Evolutionary conservation across 176 grass and related monocot genomes (phyloP).

Genomic region (Phyllostachys edulis): DNA sequence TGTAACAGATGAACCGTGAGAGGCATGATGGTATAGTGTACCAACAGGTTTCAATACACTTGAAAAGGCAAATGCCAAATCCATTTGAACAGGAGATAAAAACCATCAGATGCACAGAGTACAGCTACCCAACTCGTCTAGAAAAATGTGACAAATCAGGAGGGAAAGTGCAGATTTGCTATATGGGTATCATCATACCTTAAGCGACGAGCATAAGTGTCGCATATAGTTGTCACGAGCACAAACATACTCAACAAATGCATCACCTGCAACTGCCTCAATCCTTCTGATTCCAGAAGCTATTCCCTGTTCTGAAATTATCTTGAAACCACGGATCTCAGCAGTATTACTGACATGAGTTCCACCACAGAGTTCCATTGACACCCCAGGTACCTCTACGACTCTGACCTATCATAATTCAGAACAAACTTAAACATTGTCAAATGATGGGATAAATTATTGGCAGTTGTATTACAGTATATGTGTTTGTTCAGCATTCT

Average conservation of each 20-base stretch:
- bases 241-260: conserved; percentile 90
- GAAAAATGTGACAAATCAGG: conserved; percentile 13
- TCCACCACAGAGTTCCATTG: conserved; percentile 95
- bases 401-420: conserved; percentile 72
- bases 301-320: conserved; percentile 95
- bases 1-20: conserved; percentile 11
- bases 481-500: background rate
- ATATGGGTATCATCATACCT: conserved; percentile 43
- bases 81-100: conserved; percentile 11
- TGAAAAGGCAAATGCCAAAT: conserved; percentile 8
- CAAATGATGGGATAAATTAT: background rate
- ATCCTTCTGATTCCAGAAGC: conserved; percentile 94
- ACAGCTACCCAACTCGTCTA: background rate
- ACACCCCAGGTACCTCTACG: conserved; percentile 87
- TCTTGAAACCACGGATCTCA: conserved; percentile 91
- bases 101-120: background rate
- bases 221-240: conserved; percentile 83
- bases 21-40: background rate
- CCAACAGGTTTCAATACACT: background rate
- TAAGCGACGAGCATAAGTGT: conserved; percentile 66
- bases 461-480: background rate
- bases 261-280: conserved; percentile 92
- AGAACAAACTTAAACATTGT: conserved; percentile 5
- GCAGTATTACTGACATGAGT: conserved; percentile 91
- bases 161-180: background rate